Conservation (phyloP, 1,284 basidiomycete genomes). For the Hymenochaete sp. region DNA sequence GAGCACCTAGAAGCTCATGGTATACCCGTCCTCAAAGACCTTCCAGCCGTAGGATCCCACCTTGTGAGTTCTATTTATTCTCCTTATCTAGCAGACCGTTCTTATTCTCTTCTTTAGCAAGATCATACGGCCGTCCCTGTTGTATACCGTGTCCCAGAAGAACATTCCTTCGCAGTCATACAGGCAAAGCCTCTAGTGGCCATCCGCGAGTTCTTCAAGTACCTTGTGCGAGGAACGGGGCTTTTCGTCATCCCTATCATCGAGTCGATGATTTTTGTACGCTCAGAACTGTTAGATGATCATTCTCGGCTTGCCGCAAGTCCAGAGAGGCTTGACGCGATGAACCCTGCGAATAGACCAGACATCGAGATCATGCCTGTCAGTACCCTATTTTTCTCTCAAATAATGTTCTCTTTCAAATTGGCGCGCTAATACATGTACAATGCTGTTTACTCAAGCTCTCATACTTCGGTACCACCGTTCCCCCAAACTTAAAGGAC, state of each 20-base stretch:
- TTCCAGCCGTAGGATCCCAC: conserved; percentile 29
- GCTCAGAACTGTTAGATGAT: conserved; percentile 22
- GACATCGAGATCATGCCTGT: conserved; percentile 32
- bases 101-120: conserved; percentile 21
- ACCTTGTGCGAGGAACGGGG: conserved; percentile 26
- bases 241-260: conserved; percentile 26
- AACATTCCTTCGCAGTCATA: conserved; percentile 23
- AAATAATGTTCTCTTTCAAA: not conserved
- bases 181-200: conserved; percentile 19
- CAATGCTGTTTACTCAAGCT: conserved; percentile 16
- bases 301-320: conserved; percentile 11
- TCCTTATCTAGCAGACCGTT: not conserved
- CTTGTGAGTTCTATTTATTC: conserved; percentile 18
- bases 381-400: conserved; percentile 3
- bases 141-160: conserved; percentile 25
- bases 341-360: conserved; percentile 24
- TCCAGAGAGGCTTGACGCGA: conserved; percentile 19
- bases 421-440: conserved; percentile 1
- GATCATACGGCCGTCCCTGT: conserved; percentile 27
- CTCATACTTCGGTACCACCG: conserved; percentile 16
- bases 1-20: conserved; percentile 23
- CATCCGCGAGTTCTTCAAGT: conserved; percentile 25
- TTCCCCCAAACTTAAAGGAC: conserved; percentile 20
- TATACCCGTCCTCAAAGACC: conserved; percentile 27
- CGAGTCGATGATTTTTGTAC: conserved; percentile 25